A percentile compares a stretch with the other conserved stretches of the same genome.
phyloP scores from a whole-genome alignment of 768 basidiomycete species.

The Boletus sp. region DNA sequence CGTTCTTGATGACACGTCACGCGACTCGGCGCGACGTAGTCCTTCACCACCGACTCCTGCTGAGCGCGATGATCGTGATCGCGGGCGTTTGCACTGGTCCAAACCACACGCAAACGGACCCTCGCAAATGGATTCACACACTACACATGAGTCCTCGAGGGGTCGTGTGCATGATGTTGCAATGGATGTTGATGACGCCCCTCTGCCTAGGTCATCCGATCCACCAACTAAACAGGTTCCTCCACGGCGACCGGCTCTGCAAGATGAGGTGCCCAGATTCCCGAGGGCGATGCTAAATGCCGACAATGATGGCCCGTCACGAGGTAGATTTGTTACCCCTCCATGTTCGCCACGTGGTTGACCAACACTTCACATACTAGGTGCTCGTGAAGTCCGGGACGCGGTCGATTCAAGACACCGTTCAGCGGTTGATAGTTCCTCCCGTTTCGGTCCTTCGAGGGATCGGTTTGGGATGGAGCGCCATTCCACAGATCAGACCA shows the following conservation, averaged over 20 bases:
- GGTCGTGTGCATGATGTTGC: conserved; percentile 21
- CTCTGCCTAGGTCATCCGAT: conserved; percentile 21
- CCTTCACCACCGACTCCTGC: conserved; percentile 7
- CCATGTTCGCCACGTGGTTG: background rate
- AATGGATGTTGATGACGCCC: conserved; percentile 30
- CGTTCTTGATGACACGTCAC: background rate
- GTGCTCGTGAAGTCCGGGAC: conserved; percentile 22
- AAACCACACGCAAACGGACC: conserved; percentile 13
- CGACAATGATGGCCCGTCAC: conserved; percentile 17
- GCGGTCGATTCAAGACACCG: conserved; percentile 19
- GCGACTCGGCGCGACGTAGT: conserved; percentile 14
- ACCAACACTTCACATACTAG: background rate
- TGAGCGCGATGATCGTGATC: conserved; percentile 19
- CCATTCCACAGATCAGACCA: conserved; percentile 14
- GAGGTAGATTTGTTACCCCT: conserved; percentile 7
- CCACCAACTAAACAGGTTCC: conserved; percentile 15
- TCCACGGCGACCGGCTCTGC: conserved; percentile 16
- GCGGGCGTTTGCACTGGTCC: conserved; percentile 13
- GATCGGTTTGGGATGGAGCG: conserved; percentile 23
- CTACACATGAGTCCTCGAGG: conserved; percentile 19
- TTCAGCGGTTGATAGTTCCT: conserved; percentile 7
- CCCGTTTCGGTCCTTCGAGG: conserved; percentile 17
- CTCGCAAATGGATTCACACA: conserved; percentile 12
- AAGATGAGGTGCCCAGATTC: conserved; percentile 32
- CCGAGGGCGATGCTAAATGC: conserved; percentile 38